Percentiles rank a stretch among this genome's conserved stretches.
Conservation (phyloP, 2,329 filamentous ascomycete species). For the Tolypocladium pustulatum region DNA sequence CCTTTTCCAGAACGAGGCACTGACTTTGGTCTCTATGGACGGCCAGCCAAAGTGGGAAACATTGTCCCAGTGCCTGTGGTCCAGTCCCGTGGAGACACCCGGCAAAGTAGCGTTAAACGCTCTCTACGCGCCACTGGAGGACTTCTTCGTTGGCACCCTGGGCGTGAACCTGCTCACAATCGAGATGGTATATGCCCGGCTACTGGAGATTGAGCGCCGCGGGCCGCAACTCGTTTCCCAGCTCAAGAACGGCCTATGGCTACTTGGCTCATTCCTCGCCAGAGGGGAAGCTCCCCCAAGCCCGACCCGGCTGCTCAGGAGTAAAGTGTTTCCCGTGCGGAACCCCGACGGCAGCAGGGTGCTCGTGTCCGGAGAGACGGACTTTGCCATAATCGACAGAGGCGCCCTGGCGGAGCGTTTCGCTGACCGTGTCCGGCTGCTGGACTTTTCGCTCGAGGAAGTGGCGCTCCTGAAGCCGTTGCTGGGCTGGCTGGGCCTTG, state of each 20-base stretch:
- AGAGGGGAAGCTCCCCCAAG: background rate
- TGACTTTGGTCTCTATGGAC: constrained; percentile 4
- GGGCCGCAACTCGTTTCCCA: constrained; percentile 7
- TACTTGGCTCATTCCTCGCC: constrained; percentile 20
- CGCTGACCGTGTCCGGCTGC: constrained; percentile 13
- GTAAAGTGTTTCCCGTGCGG: constrained; percentile 12
- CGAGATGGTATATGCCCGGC: constrained; percentile 18
- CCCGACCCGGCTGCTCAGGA: constrained; percentile 3
- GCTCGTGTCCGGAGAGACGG: constrained; percentile 4
- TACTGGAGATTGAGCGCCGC: constrained; percentile 10
- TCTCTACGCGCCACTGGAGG: constrained; percentile 16
- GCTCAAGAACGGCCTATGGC: constrained; percentile 18
- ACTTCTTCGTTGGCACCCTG: constrained; percentile 18
- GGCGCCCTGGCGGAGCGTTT: constrained; percentile 17
- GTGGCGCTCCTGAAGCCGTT: constrained; percentile 17
- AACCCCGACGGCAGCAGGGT: constrained; percentile 8
- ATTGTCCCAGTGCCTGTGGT: constrained; percentile 21
- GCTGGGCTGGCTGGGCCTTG: constrained; percentile 21
- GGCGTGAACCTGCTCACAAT: constrained; percentile 18
- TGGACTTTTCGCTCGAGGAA: constrained; percentile 25
- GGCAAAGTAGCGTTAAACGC: constrained; percentile 16
- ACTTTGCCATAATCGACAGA: constrained; percentile 25
- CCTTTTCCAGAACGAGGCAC: constrained; percentile 3
- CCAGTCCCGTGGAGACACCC: constrained; percentile 15
- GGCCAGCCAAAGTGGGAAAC: constrained; percentile 14